These are phyloP conservation scores for Cercospora sp. DNA, from an alignment of 2,329 filamentous ascomycete genomes.

Conservation along the genomic window DNA sequence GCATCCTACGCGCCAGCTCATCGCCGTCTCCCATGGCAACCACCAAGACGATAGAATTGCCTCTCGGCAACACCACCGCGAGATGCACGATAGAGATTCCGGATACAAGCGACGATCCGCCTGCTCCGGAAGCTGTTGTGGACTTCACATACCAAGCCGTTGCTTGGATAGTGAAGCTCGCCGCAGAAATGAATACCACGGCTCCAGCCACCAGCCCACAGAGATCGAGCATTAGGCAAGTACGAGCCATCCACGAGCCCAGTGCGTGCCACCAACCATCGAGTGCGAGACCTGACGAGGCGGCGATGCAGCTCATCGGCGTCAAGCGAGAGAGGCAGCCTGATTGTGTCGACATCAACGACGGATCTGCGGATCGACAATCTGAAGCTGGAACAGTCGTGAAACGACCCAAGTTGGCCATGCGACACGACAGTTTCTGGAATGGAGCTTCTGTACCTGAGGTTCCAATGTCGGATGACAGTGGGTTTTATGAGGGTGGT, in stretches of 20 bases:
- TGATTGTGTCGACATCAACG: slow-evolving; percentile 10
- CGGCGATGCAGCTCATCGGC: slow-evolving; percentile 11
- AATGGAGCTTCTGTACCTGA: background rate
- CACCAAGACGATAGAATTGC: slow-evolving; percentile 12
- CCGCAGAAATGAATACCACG: slow-evolving; percentile 12
- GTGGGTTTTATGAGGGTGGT: background rate
- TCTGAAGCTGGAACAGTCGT: background rate
- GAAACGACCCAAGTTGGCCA: background rate
- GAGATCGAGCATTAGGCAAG: slow-evolving; percentile 12
- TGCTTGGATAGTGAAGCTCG: slow-evolving; percentile 14
- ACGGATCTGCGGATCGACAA: background rate
- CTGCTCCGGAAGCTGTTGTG: slow-evolving; percentile 4
- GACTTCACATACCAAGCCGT: slow-evolving; percentile 14
- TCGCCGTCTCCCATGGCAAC: background rate
- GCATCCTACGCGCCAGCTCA: background rate
- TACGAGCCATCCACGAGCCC: slow-evolving; percentile 4
- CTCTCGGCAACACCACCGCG: slow-evolving; percentile 6
- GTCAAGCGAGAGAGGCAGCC: slow-evolving; percentile 16
- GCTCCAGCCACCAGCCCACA: slow-evolving; percentile 5
- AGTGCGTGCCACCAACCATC: background rate
- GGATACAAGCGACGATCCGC: background rate
- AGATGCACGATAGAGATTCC: slow-evolving; percentile 14
- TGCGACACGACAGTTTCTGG: slow-evolving; percentile 2
- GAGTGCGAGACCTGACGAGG: background rate
- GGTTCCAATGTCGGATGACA: background rate